phyloP scores from a whole-genome alignment of 345 rosid genomes.

The Gossypium turneri region DNA sequence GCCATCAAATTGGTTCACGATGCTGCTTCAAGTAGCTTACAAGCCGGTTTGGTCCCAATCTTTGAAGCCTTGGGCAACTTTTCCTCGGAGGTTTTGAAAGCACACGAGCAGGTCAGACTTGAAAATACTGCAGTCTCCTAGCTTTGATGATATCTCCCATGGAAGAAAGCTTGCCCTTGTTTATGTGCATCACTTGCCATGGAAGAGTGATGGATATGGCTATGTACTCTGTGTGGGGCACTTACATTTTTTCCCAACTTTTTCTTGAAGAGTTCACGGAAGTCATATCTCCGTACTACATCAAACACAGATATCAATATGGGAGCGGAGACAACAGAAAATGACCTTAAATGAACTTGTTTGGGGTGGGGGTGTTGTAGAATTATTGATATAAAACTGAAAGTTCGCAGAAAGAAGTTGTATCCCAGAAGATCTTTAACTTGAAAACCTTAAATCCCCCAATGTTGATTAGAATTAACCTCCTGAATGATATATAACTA shows the following conservation, averaged over 20 bases:
- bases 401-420: conserved; percentile 13
- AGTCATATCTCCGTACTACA: background rate
- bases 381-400: conserved; percentile 9
- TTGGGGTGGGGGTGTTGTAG: background rate
- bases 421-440: background rate
- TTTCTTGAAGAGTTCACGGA: background rate
- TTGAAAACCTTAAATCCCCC: background rate
- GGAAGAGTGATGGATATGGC: background rate
- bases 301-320: background rate
- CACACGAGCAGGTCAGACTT: conserved; percentile 72
- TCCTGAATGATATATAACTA: background rate
- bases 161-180: background rate
- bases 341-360: background rate
- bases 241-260: background rate
- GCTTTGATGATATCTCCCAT: background rate
- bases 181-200: conserved; percentile 23
- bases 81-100: conserved; percentile 71
- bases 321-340: background rate
- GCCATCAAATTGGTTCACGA: conserved; percentile 57
- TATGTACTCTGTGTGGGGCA: background rate
- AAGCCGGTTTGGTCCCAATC: conserved; percentile 77
- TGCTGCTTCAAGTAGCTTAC: conserved; percentile 79
- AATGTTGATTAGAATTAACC: conserved; percentile 8
- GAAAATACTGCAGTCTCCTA: conserved; percentile 24
- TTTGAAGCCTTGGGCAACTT: conserved; percentile 77